Conservation (phyloP, 768 basidiomycete species). For the Boletus sp. region DNA sequence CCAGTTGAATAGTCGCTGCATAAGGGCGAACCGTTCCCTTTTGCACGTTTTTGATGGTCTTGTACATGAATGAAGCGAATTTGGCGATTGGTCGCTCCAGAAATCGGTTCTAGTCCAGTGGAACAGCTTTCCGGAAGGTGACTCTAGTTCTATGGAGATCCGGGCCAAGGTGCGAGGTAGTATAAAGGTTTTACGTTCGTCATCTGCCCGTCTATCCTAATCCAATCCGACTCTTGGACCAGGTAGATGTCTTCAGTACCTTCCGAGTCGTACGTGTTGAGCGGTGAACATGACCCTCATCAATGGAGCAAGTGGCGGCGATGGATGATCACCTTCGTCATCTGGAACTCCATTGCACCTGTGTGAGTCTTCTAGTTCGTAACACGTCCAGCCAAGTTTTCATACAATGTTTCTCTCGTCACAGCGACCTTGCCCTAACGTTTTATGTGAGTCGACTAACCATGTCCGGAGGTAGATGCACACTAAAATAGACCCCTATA, state of each 20-base stretch:
- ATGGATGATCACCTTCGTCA: constrained; percentile 27
- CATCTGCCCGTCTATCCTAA: background rate
- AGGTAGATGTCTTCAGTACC: constrained; percentile 19
- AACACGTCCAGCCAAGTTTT: background rate
- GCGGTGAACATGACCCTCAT: constrained; percentile 23
- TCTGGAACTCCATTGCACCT: constrained; percentile 31
- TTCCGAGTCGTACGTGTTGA: constrained; percentile 9
- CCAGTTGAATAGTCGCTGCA: constrained; percentile 7
- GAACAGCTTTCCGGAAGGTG: background rate
- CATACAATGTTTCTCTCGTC: background rate
- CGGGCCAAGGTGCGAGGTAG: background rate
- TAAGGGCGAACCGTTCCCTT: background rate
- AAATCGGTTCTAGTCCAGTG: background rate
- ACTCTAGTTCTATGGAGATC: background rate
- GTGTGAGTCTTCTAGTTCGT: constrained; percentile 16
- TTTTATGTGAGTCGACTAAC: constrained; percentile 23
- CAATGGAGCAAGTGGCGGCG: constrained; percentile 28
- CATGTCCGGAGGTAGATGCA: background rate
- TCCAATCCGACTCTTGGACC: background rate
- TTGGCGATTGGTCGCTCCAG: constrained; percentile 20
- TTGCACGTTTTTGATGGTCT: background rate
- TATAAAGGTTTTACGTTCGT: constrained; percentile 14
- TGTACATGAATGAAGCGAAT: constrained; percentile 1
- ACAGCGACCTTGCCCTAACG: constrained; percentile 25
- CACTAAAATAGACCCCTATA: constrained; percentile 9